Evolutionary conservation across 2,329 filamentous ascomycete species (phyloP), one percentile per base, ranked within the genome.

Genomic region (Alternaria angustiovoidea): DNA sequence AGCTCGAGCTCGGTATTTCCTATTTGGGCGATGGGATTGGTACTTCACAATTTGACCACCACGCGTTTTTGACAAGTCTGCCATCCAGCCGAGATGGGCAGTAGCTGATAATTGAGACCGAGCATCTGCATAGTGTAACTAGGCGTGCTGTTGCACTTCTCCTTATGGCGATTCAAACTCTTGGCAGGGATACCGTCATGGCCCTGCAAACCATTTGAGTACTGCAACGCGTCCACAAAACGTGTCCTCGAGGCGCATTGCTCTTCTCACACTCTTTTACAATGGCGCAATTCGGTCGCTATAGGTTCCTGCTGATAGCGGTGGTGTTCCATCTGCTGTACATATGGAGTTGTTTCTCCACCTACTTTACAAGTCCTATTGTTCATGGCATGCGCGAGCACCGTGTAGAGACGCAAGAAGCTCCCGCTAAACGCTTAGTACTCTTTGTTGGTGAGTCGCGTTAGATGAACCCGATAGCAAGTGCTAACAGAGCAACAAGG

Each of bases 321-420:
- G 87, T 97, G 75, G 82, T 94, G 62, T 99, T 99, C 78, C 96
- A 99, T 80, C 79, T 98, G 54, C 87, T 96, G 66, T 99, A 99
- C 79, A 90, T 97, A 57, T 91, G 90, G 76, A 73, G 68, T 66
- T 42, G 39, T 98, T 98, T 74, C 99, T 99, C 81, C 94, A 97
- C 79, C 95, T 98, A 66, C 98, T 99, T 99, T 76, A 93, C 97
- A 75, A 97, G 93, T 77, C 95, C 95, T 22, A 95, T 99, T 70
- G 95, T 98, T 55, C 91, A 90, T 82, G 95, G 95, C 75, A 99
- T 99, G 95, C 88, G 87, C 73, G 86, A 93, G 61, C 94, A 93
- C 79, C 81, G 84, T 46, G 84, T 96, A 38, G 87, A 93, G 61
- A 85, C 89, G 56, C 81, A 86, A 51, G 88, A 90, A 78, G 87